Evolutionary conservation across 1,284 basidiomycete species (phyloP).

Genomic region (Waitea zeae): DNA sequence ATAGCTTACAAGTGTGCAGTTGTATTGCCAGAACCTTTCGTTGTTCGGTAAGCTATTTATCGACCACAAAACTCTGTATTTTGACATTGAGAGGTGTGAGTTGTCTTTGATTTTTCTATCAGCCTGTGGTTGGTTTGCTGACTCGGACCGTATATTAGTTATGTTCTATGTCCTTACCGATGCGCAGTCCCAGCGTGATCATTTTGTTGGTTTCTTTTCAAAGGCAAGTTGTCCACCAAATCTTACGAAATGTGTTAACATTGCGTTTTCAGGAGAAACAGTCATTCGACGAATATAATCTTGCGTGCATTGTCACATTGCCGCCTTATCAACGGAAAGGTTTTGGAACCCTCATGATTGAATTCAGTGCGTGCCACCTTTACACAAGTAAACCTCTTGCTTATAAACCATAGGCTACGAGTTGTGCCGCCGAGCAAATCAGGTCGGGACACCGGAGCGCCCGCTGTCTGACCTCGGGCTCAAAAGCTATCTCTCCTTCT

Average conservation of each 20-base stretch:
- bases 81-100: constrained; percentile 77
- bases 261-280: constrained; percentile 62
- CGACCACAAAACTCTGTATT: constrained; percentile 95
- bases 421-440: constrained; percentile 61
- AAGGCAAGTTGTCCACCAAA: constrained; percentile 34
- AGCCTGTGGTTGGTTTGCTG: constrained; percentile 2
- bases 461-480: constrained; percentile 89
- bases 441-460: constrained; percentile 85
- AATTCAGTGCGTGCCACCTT: constrained; percentile 61
- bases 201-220: constrained; percentile 89
- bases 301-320: constrained; percentile 92
- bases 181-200: constrained; percentile 55
- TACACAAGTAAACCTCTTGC: constrained; percentile 1
- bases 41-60: constrained; percentile 99
- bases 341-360: constrained; percentile 92
- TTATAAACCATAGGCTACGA: constrained; percentile 56
- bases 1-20: constrained; percentile 1
- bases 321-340: constrained; percentile 86
- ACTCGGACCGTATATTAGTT: constrained; percentile 30
- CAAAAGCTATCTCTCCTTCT: constrained; percentile 83
- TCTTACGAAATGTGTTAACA: constrained; percentile 2
- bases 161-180: constrained; percentile 91
- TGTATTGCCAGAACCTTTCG: constrained; percentile 92
- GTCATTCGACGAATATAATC: constrained; percentile 93
- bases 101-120: constrained; percentile 3